Percentiles rank a stretch among this genome's conserved stretches.
Evolutionary conservation across 768 basidiomycete genomes (phyloP).

Genomic region (Mrakia gelida): DNA sequence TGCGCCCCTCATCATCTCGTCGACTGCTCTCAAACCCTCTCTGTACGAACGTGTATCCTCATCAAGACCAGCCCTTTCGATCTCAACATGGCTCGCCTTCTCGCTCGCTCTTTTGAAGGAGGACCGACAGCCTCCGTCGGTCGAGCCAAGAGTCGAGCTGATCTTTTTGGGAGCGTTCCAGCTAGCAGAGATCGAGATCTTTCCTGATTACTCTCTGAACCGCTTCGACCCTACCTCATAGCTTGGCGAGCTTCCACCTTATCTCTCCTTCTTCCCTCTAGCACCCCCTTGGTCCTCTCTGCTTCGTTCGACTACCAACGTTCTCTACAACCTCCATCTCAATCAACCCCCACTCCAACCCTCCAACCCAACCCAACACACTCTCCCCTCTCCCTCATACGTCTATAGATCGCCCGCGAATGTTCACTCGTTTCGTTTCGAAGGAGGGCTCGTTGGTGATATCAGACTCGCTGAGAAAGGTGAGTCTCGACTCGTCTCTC

Average conservation of each 20-base stretch:
- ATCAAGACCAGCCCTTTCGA: too few relatives aligned
- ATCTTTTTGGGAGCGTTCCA: neutral
- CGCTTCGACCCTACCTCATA: neutral
- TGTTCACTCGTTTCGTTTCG: constrained; percentile 7
- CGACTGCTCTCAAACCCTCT: too few relatives aligned
- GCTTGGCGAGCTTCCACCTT: neutral
- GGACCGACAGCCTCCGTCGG: neutral
- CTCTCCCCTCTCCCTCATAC: neutral
- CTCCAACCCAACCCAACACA: neutral
- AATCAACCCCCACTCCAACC: neutral
- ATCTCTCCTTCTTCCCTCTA: neutral
- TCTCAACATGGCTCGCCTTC: too few relatives aligned
- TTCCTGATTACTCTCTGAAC: too few relatives aligned
- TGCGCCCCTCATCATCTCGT: too few relatives aligned
- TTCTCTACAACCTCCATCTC: neutral
- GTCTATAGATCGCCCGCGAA: neutral
- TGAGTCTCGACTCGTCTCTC: neutral
- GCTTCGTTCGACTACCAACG: neutral
- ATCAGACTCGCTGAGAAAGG: neutral
- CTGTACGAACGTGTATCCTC: too few relatives aligned
- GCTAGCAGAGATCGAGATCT: neutral
- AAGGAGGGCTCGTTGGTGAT: neutral
- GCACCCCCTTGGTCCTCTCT: neutral
- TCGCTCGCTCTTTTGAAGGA: too few relatives aligned
- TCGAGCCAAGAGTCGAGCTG: neutral